Conservation (phyloP, 768 basidiomycete genomes). For the Mycena alexandri region DNA sequence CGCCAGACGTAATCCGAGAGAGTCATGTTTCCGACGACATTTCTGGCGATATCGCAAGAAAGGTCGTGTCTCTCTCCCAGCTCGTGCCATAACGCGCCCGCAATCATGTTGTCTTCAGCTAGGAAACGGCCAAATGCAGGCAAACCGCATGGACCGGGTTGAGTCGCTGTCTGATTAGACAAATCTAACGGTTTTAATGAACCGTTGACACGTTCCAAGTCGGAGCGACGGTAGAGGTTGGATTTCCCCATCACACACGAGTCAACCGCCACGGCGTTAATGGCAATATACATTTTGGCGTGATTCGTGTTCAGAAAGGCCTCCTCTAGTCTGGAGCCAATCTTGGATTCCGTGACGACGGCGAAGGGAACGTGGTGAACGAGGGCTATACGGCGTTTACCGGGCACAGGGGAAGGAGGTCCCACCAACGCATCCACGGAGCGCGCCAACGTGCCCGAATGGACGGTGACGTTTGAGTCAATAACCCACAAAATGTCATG, state of each 20-base stretch:
- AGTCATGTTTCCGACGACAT: conserved; percentile 90
- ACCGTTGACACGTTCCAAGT: conserved; percentile 82
- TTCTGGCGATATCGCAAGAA: conserved; percentile 90
- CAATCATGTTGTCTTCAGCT: conserved; percentile 99
- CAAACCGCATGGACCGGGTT: conserved; percentile 64
- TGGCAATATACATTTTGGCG: conserved; percentile 97
- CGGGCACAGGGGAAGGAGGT: conserved; percentile 51
- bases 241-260: conserved; percentile 99
- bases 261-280: conserved; percentile 89
- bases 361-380: conserved; percentile 98
- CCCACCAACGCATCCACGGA: conserved; percentile 82
- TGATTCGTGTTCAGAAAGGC: conserved; percentile 98
- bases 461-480: conserved; percentile 92
- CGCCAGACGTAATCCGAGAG: conserved; percentile 88
- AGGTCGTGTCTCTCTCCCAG: conserved; percentile 89
- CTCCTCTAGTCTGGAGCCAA: conserved; percentile 91
- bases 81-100: conserved; percentile 92
- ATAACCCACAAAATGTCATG: conserved; percentile 97
- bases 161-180: conserved; percentile 43
- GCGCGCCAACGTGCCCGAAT: conserved; percentile 83
- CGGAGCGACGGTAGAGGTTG: conserved; percentile 91
- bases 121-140: conserved; percentile 88
- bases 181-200: conserved; percentile 63
- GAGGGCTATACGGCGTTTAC: conserved; percentile 75
- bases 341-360: conserved; percentile 70